Percentiles rank a stretch among this genome's conserved stretches.
phyloP scores from a whole-genome alignment of 2,329 filamentous ascomycete genomes.

The Cadophora luteo-olivacea region DNA sequence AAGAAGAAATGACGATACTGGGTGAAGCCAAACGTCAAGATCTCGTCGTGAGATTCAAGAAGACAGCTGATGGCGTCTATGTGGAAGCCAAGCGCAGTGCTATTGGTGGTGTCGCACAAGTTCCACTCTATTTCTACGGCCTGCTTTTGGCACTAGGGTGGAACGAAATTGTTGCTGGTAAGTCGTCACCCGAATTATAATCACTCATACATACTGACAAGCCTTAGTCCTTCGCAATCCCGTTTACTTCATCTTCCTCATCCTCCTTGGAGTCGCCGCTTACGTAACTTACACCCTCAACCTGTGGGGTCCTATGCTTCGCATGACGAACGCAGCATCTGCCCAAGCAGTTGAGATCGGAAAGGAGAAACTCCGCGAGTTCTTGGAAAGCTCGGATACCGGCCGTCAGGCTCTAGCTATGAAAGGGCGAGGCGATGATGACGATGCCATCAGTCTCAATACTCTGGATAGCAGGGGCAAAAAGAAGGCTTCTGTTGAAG shows the following conservation, averaged over 20 bases:
- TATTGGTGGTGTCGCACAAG: slow-evolving; percentile 91
- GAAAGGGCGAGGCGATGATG: slow-evolving; percentile 55
- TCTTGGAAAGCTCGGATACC: slow-evolving; percentile 85
- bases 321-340: slow-evolving; percentile 90
- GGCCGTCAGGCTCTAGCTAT: slow-evolving; percentile 84
- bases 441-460: slow-evolving; percentile 62
- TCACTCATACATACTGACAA: slow-evolving; percentile 25
- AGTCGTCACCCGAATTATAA: slow-evolving; percentile 46
- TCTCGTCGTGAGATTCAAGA: slow-evolving; percentile 94
- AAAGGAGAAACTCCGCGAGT: slow-evolving; percentile 89
- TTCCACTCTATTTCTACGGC: slow-evolving; percentile 94
- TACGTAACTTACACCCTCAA: slow-evolving; percentile 95
- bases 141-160: slow-evolving; percentile 91
- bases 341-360: slow-evolving; percentile 88
- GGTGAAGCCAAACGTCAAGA: slow-evolving; percentile 90
- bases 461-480: slow-evolving; percentile 66
- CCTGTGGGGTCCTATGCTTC: slow-evolving; percentile 92
- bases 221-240: slow-evolving; percentile 86
- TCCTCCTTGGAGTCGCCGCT: slow-evolving; percentile 75
- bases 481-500: slow-evolving; percentile 50
- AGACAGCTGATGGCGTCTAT: slow-evolving; percentile 96
- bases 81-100: slow-evolving; percentile 97
- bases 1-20: slow-evolving; percentile 96
- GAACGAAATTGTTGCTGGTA: slow-evolving; percentile 97
- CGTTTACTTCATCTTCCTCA: slow-evolving; percentile 86